A percentile compares a stretch with the other conserved stretches of the same genome.
These are phyloP conservation scores for Penicillium steckii DNA, from an alignment of 495 filamentous ascomycete species.

Conservation along the genomic window DNA sequence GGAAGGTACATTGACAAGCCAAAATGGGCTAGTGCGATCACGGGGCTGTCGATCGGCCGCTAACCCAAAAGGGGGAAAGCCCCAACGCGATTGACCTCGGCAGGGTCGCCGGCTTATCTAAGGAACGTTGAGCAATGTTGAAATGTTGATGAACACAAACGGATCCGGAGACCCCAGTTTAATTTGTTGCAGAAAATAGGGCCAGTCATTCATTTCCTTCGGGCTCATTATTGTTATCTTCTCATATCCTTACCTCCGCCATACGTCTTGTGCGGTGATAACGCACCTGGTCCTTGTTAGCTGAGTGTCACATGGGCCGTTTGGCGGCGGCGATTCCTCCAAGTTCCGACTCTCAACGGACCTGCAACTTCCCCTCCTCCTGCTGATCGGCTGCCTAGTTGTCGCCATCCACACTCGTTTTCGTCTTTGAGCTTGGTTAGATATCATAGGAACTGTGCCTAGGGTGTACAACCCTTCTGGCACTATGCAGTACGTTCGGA, in stretches of 20 bases:
- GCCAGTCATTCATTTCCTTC: not conserved
- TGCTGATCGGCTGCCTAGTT: conserved; percentile 3
- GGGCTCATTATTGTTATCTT: too few relatives aligned
- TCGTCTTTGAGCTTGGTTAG: conserved; percentile 4
- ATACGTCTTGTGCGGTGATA: conserved; percentile 8
- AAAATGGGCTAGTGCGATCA: conserved; percentile 9
- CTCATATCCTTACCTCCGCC: conserved; percentile 7
- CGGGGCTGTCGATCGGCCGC: conserved; percentile 18
- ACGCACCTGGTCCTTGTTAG: conserved; percentile 25
- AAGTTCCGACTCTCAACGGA: conserved; percentile 25
- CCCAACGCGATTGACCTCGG: conserved; percentile 9
- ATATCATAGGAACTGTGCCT: conserved; percentile 6
- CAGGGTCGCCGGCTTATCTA: conserved; percentile 18
- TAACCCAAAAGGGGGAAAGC: conserved; percentile 11
- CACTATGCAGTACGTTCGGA: conserved; percentile 96
- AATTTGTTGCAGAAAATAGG: not conserved
- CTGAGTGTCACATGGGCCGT: conserved; percentile 46
- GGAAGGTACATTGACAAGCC: too few relatives aligned
- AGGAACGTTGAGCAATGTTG: conserved; percentile 20
- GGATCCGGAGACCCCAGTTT: conserved; percentile 9
- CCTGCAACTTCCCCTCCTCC: conserved; percentile 12
- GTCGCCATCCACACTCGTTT: not conserved
- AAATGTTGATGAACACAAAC: conserved; percentile 21
- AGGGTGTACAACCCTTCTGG: conserved; percentile 22
- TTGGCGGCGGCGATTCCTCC: conserved; percentile 37